Base-by-base conservation (phyloP, 345 rosid species). In the Rhodamnia rubescens region DNA sequence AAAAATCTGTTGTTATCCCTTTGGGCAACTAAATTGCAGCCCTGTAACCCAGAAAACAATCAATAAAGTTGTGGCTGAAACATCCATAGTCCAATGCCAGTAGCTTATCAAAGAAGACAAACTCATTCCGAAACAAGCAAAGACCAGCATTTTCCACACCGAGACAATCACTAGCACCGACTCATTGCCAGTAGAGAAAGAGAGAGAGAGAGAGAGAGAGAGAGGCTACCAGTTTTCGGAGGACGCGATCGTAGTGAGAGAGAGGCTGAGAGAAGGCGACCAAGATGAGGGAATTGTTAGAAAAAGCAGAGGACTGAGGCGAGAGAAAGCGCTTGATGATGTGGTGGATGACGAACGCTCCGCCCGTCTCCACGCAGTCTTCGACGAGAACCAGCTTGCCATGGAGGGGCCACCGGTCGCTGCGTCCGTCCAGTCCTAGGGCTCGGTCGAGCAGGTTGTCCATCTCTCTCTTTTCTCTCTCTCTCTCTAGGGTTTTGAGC, bases 361-460 rank as follows among this genome's bases (percentile, higher is more conserved):
- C 98, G 84, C 94, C 92, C 2, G 98, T 95, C 90, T 95, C 97
- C n/a, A 94, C 97, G 89, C 93, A 89, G 89, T 97, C 99, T 80
- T 95, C 94, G 59, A 97, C 87, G 29, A 92, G 49, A 51, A 97
- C 88, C 26, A 92, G 89, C 84, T 92, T 91, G 14, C 95, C 93
- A 54, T 85, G 85, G 50, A 96, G 87, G 5, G 95, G 89, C 90
- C 92, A 91, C 82, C 84, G 51, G 52, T 88, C 92, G 27, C 83
- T 24, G 83, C 83, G 85, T 83, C 91, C 85, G 64, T 92, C 91
- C n/a, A 95, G 84, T 14, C 95, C 96, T 74, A 96, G 75, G 8
- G 98, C 95, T 88, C 90, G 87, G 80, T 96, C 98, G 15, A 96
- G 92, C 44, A 96, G 93, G 85, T 92, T 93, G 82, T 47, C 86